Evolutionary conservation across 106 monocot species (phyloP), one percentile per base, ranked within the genome.

Genomic region (Narthecium ossifragum): DNA sequence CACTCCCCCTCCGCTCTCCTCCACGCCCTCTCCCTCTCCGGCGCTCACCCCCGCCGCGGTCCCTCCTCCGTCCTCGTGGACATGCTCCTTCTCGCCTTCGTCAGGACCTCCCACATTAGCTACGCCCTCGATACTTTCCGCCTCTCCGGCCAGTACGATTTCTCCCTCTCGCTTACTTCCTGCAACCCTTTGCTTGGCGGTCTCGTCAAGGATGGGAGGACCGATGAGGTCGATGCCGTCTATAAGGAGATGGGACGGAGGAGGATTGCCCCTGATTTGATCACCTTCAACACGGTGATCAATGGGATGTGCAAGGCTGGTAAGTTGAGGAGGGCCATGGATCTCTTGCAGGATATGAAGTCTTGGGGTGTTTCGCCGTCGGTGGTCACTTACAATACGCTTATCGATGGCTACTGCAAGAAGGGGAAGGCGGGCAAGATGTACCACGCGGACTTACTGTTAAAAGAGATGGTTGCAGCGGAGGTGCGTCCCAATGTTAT

Each of bases 221-320:
- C 48, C 36, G 53, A 60, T 12, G 45, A n/a, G 10, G 73, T 63
- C 14, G 74, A 80, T 58, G 53, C 34, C 13, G 77, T 90, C 15
- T 90, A 66, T 56, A 64, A 52, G 20, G 62, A 68, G 10, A 78
- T 83, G 79, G 11, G 73, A 14, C 39, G 62, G 46, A 60, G 90
- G 59, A 77, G 68, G 68, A 61, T 84, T 22, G 15, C 63, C 1
- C 96, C 86, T 1, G 61, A 98, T 53, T 31, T 76, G 46, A 67
- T 84, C 64, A 90, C 86, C 24, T 90, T 98, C 69, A 96, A 87
- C 45, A 77, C 76, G 0, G 61, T 79, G 22, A 77, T 81, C 34
- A 70, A 76, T 48, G 86, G 79, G 13, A 43, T 87, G 20, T 84
- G 86, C 31, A 84, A 75, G 61, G 60, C 54, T 5, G 75, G 90